Conservation (phyloP, 192 early-diverging fungal species). For the Dimargaris verticillata region DNA sequence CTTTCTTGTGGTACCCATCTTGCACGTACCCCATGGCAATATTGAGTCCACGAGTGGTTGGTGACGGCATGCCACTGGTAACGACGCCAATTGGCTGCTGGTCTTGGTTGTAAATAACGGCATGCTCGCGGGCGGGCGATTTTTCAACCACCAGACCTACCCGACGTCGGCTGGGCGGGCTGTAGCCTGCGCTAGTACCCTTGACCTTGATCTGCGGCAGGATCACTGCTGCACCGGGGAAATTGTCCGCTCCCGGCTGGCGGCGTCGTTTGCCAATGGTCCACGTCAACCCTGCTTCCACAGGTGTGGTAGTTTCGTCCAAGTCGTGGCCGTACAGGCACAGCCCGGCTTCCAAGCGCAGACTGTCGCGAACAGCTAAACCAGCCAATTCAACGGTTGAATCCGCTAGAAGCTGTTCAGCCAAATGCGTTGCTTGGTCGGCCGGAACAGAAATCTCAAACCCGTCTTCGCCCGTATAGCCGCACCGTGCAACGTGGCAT, state of each 20-base stretch:
- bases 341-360: conserved; percentile 91
- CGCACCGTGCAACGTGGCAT: conserved; percentile 82
- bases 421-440: conserved; percentile 43
- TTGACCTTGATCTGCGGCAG: conserved; percentile 75
- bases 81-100: conserved; percentile 56
- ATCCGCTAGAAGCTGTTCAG: conserved; percentile 45
- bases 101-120: conserved; percentile 47
- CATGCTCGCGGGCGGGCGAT: conserved; percentile 73
- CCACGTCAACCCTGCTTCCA: conserved; percentile 89
- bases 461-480: conserved; percentile 98
- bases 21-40: conserved; percentile 94
- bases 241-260: conserved; percentile 43
- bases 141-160: conserved; percentile 83
- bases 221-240: conserved; percentile 75
- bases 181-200: no score
- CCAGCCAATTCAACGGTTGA: conserved; percentile 81
- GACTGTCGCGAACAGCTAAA: conserved; percentile 82
- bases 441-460: conserved; percentile 92
- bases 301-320: conserved; percentile 77
- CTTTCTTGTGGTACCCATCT: conserved; percentile 74
- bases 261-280: conserved; percentile 88
- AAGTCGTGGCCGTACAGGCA: conserved; percentile 96
- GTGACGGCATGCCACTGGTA: conserved; percentile 86
- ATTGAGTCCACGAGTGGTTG: conserved; percentile 78
- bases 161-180: conserved; percentile 57